Conservation (phyloP, 805 yeast species). For the Saccharomyces mikatae region DNA sequence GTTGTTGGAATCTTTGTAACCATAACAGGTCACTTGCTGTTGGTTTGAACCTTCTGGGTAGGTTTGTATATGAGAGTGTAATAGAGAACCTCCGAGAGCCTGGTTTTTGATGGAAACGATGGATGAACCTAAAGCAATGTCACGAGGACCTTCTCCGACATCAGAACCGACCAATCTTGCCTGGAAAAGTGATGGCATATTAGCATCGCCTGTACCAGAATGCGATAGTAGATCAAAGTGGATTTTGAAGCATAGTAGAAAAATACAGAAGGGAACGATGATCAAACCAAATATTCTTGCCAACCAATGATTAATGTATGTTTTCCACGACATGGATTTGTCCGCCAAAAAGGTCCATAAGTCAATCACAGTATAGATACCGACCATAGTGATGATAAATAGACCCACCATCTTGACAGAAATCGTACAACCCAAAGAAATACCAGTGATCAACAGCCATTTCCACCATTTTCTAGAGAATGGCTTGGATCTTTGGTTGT, state of each 20-base stretch:
- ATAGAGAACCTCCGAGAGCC: constrained; percentile 64
- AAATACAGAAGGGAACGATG: constrained; percentile 53
- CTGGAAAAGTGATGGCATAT: constrained; percentile 75
- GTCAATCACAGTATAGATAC: constrained; percentile 81
- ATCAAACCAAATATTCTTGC: constrained; percentile 60
- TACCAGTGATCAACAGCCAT: constrained; percentile 81
- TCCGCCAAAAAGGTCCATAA: constrained; percentile 82
- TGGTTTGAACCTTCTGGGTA: constrained; percentile 91
- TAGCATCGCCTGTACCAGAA: constrained; percentile 75
- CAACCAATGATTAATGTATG: constrained; percentile 54
- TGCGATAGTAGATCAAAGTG: constrained; percentile 68
- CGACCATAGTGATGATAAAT: constrained; percentile 79
- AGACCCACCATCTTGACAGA: constrained; percentile 96
- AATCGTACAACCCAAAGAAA: constrained; percentile 80
- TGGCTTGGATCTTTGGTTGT: constrained; percentile 37
- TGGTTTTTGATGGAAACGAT: constrained; percentile 45
- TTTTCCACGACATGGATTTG: constrained; percentile 40
- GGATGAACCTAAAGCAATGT: constrained; percentile 54
- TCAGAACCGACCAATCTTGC: constrained; percentile 63
- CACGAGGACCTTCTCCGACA: constrained; percentile 63
- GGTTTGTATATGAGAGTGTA: constrained; percentile 80
- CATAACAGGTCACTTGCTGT: constrained; percentile 91
- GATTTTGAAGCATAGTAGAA: constrained; percentile 58
- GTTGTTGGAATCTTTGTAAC: constrained; percentile 81
- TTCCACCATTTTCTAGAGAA: constrained; percentile 89